Evolutionary conservation across 495 filamentous ascomycete species (phyloP), one percentile per base, ranked within the genome.

Genomic region (Lasiosphaeria ovina): DNA sequence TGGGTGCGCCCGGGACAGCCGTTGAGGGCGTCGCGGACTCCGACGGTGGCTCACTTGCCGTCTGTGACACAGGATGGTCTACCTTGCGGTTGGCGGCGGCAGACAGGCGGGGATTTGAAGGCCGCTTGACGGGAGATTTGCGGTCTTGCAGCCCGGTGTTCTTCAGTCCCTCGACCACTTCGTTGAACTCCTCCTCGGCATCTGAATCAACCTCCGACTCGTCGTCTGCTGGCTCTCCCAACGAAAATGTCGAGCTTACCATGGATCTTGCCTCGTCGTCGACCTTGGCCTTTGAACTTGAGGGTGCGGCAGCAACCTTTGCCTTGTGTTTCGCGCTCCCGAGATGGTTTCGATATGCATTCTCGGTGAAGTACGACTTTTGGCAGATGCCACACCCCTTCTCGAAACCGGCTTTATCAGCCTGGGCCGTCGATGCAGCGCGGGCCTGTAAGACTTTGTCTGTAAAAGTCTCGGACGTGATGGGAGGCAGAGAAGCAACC

Each of bases 381-480:
- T 89, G 87, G 78, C 94, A 98, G 3, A 86, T 84, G 3, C 84
- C 77, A 71, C 94, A 98, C 12, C 79, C 72, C 64, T 87, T 93
- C 69, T 97, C 91, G 70, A 91, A 98, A 3, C 91, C 86, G 17
- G 93, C 95, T 76, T 90, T 91, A 54, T 92, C 89, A 49, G 91
- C 92, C 54, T 92, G 90, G 11, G 91, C 89, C 12, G 84, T 88
- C 6, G 92, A 87, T 5, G 84, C 84, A 35, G 91, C 91, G 69
- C 96, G 90, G 57, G 91, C 92, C 62, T 90, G 90, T n/a, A 98
- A 79, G 40, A 98, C 95, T 75, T 97, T 98, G 63, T 98, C 94
- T 67, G 91, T 90, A 75, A 98, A 98, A 6, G 89, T 80, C 72
- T 98, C 93, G 40, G 93, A 93, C 12, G 92, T 85, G 31, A 98